phyloP scores from a whole-genome alignment of 176 grass and related monocot genomes.

The Oryza australiensis region DNA sequence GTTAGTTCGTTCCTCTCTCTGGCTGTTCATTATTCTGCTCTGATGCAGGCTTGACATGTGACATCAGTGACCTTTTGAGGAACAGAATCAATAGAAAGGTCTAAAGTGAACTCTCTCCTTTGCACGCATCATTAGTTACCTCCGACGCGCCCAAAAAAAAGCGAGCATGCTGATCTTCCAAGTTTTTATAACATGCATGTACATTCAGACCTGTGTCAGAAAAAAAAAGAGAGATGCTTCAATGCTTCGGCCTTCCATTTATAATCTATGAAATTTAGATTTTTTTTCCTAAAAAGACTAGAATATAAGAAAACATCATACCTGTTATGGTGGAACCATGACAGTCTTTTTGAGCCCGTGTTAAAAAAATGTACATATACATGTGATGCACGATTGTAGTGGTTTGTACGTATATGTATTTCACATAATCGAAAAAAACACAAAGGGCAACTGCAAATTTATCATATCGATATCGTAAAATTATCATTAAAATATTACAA shows the following conservation, averaged over 20 bases:
- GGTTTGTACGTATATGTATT: too few species aligned
- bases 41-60: conserved; percentile 42
- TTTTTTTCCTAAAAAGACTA: background rate
- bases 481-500: too few species aligned
- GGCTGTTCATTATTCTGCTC: conserved; percentile 16
- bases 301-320: too few species aligned
- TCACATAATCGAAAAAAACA: too few species aligned
- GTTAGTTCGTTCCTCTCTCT: background rate
- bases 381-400: too few species aligned
- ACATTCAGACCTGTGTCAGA: background rate
- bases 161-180: background rate
- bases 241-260: background rate
- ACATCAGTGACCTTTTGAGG: conserved; percentile 17
- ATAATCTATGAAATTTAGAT: background rate
- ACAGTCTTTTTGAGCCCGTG: too few species aligned
- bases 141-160: background rate
- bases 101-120: background rate
- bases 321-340: too few species aligned
- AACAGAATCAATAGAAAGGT: conserved; percentile 37
- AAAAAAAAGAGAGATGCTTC: background rate
- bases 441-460: too few species aligned
- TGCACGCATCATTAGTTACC: conserved; percentile 23
- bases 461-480: too few species aligned
- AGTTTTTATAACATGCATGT: background rate
- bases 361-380: too few species aligned